Evolutionary conservation across 805 yeast species (phyloP).

Genomic region (Candida palmyrensis): DNA sequence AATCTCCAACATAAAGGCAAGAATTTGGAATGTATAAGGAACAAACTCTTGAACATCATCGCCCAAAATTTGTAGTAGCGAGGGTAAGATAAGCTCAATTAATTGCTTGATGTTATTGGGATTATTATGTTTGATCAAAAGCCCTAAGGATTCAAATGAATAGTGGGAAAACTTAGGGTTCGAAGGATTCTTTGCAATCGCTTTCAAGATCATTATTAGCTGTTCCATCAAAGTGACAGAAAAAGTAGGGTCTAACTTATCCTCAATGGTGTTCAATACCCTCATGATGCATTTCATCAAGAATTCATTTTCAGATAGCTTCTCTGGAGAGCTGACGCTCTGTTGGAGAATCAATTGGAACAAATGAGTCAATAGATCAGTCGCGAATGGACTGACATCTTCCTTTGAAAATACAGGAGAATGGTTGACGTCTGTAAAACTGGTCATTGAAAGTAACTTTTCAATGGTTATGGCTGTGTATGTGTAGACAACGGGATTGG

Average conservation of each 20-base stretch:
- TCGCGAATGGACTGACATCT: conserved; percentile 62
- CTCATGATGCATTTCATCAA: conserved; percentile 87
- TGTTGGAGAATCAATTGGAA: conserved; percentile 55
- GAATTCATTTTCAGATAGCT: conserved; percentile 91
- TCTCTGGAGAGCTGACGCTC: conserved; percentile 71
- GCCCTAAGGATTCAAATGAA: conserved; percentile 83
- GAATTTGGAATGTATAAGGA: conserved; percentile 89
- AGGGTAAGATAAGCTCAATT: conserved; percentile 58
- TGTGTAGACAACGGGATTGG: conserved; percentile 76
- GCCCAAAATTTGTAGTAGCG: conserved; percentile 60
- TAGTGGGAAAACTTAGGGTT: conserved; percentile 92
- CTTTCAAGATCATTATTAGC: conserved; percentile 60
- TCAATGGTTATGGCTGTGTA: conserved; percentile 93
- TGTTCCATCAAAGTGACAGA: conserved; percentile 53
- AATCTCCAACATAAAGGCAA: conserved; percentile 69
- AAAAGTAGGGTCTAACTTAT: conserved; percentile 42
- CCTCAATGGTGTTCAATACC: conserved; percentile 67
- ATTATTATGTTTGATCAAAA: conserved; percentile 51
- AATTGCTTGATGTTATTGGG: conserved; percentile 25
- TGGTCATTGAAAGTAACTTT: conserved; percentile 74
- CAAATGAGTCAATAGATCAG: conserved; percentile 58
- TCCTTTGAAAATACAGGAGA: conserved; percentile 60
- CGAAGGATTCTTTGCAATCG: conserved; percentile 84
- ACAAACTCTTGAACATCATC: conserved; percentile 91
- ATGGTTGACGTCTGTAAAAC: conserved; percentile 44